phyloP scores from a whole-genome alignment of 1,284 basidiomycete genomes.

The Cryptococcus depauperatus region DNA sequence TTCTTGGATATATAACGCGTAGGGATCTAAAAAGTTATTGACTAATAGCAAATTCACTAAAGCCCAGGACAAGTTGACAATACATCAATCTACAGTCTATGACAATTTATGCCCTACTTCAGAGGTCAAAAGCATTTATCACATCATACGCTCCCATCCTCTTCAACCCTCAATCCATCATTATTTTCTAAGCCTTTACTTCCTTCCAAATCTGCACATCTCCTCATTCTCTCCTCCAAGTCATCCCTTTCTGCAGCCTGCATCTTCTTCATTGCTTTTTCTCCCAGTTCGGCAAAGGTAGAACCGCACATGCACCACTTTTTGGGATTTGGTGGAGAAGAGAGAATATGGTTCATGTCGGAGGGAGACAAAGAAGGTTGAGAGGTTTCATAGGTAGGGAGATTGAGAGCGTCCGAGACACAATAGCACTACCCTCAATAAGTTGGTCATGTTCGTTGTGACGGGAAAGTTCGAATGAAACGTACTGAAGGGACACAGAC shows the following conservation, averaged over 20 bases:
- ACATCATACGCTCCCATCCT: not conserved
- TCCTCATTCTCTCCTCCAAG: conserved; percentile 4
- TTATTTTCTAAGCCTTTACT: not conserved
- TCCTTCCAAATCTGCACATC: not conserved
- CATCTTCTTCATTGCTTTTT: conserved; percentile 24
- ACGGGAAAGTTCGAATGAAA: conserved; percentile 5
- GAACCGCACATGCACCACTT: conserved; percentile 28
- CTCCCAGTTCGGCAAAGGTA: conserved; percentile 33
- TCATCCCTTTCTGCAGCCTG: conserved; percentile 19
- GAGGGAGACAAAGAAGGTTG: conserved; percentile 2
- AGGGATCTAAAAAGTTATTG: too few species aligned
- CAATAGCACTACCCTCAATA: not conserved
- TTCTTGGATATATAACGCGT: too few species aligned
- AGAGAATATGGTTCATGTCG: conserved; percentile 22
- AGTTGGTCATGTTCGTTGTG: not conserved
- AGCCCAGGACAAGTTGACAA: too few species aligned
- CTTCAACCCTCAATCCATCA: not conserved
- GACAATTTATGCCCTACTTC: too few species aligned
- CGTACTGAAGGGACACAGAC: conserved; percentile 36
- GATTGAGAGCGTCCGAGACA: not conserved
- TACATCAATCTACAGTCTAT: too few species aligned
- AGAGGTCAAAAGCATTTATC: too few species aligned
- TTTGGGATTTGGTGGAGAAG: conserved; percentile 14
- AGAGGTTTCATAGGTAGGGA: not conserved
- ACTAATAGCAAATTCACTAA: too few species aligned